Evolutionary conservation across 257 asterid species (phyloP), one percentile per base, ranked within the genome.

Genomic region (Gentiana dahurica): DNA sequence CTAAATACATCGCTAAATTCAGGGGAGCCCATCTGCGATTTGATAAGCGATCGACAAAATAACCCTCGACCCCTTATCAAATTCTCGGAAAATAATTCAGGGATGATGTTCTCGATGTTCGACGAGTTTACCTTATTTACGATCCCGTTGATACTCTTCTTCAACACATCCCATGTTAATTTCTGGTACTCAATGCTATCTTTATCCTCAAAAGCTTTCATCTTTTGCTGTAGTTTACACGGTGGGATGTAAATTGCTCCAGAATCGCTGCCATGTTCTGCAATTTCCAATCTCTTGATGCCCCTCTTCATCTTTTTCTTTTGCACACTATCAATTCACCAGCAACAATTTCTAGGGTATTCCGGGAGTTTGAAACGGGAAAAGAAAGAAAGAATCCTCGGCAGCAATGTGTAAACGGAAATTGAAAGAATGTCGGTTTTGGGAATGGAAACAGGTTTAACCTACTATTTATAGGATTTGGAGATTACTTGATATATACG

Each of bases 21-120:
- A 1, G 98, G 96, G 53, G 95, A 90, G 36, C 96, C 96, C 96
- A 90, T 84, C 49, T 90, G 98, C 61, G 98, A 90, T 79, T 90
- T 90, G 95, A 90, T 87, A 72, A 96, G 87, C 0, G 96, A 87
- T 13, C 92, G 77, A 53, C 98, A 90, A 38, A 90, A 90, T 3
- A 90, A 58, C 10, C 98, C 96, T 60, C 96, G 75, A 56, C 98
- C 98, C 12, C 98, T 67, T 13, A 90, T 87, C 56, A 90, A 71
- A 64, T 90, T 90, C 82, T 90, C 98, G 0, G 91, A 85, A 70
- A 87, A 87, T 69, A 90, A 60, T 75, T 90, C 98, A 0, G 96
- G 98, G 41, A 87, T 79, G 5, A 90, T 87, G 49, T 90, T 90
- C 69, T 90, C 87, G 36, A 85, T 67, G 46, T 91, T 91, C 0